These are phyloP conservation scores for Austroboletus novae-zelandiae DNA, from an alignment of 1,284 basidiomycete species.

Conservation along the genomic window DNA sequence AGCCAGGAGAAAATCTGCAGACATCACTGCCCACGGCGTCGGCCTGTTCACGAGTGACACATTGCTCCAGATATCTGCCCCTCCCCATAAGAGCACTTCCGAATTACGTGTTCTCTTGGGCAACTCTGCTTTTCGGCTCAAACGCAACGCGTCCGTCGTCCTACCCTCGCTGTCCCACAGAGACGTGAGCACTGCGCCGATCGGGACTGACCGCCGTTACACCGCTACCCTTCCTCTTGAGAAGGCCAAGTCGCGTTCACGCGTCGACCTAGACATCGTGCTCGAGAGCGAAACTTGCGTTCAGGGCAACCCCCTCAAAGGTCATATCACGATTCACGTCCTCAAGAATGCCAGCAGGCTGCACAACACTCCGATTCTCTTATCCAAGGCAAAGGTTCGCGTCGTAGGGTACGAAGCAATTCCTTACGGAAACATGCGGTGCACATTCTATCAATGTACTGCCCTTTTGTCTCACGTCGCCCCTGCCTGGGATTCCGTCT, in stretches of 20 bases:
- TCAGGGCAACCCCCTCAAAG: slow-evolving; percentile 78
- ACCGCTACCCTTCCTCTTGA: slow-evolving; percentile 45
- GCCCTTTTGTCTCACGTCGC: slow-evolving; percentile 58
- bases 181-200: slow-evolving; percentile 3
- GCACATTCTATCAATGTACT: slow-evolving; percentile 85
- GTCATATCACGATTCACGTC: slow-evolving; percentile 71
- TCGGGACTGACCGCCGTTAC: slow-evolving; percentile 12
- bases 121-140: slow-evolving; percentile 53
- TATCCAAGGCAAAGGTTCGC: slow-evolving; percentile 81
- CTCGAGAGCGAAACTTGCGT: slow-evolving; percentile 78
- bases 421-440: slow-evolving; percentile 57
- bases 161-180: slow-evolving; percentile 23
- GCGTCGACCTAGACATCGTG: slow-evolving; percentile 83
- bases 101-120: slow-evolving; percentile 64
- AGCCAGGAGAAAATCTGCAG: slow-evolving; percentile 4
- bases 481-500: slow-evolving; percentile 45
- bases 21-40: slow-evolving; percentile 8
- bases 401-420: slow-evolving; percentile 87
- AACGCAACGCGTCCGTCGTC: slow-evolving; percentile 48
- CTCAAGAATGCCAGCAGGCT: slow-evolving; percentile 59
- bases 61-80: slow-evolving; percentile 46
- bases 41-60: slow-evolving; percentile 49
- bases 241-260: slow-evolving; percentile 64
- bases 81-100: slow-evolving; percentile 46
- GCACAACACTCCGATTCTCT: slow-evolving; percentile 47